Percentiles rank a stretch among this genome's conserved stretches.
phyloP scores from a whole-genome alignment of 2,329 filamentous ascomycete genomes.

The Hymenoscyphus fraxineus region DNA sequence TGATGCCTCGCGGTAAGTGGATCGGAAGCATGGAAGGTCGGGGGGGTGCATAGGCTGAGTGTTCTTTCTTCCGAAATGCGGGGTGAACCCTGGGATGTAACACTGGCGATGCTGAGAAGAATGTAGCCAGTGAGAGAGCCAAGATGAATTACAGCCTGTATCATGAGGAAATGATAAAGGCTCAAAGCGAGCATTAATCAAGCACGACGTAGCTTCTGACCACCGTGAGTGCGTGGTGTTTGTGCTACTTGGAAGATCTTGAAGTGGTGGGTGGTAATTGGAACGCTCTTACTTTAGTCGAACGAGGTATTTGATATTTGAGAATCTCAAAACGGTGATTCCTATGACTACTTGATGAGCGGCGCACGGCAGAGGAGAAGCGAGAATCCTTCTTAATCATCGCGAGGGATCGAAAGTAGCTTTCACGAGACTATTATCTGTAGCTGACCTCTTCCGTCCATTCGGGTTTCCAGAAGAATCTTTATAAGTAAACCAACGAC shows the following conservation, averaged over 20 bases:
- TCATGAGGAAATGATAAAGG: constrained; percentile 5
- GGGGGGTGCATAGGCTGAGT: constrained; percentile 8
- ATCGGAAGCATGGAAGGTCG: constrained; percentile 6
- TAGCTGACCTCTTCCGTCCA: background rate
- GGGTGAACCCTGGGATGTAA: constrained; percentile 2
- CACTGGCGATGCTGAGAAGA: too few relatives aligned
- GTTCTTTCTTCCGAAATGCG: constrained; percentile 6
- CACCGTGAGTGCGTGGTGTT: background rate
- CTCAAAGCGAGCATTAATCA: constrained; percentile 10
- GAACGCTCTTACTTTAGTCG: background rate
- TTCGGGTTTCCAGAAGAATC: background rate
- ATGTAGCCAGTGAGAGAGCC: background rate
- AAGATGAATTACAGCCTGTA: background rate
- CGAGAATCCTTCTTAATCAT: background rate
- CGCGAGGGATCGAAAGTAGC: background rate
- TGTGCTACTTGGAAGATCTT: background rate
- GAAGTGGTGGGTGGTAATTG: background rate
- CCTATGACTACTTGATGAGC: background rate
- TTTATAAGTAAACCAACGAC: background rate
- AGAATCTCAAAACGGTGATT: background rate
- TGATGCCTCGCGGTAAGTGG: constrained; percentile 11
- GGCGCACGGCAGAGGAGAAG: background rate
- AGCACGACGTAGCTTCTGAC: background rate
- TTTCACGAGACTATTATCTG: background rate
- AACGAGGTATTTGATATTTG: background rate